These are phyloP conservation scores for Hydrangea macrophylla DNA, from an alignment of 148 eudicot species.

Conservation along the genomic window DNA sequence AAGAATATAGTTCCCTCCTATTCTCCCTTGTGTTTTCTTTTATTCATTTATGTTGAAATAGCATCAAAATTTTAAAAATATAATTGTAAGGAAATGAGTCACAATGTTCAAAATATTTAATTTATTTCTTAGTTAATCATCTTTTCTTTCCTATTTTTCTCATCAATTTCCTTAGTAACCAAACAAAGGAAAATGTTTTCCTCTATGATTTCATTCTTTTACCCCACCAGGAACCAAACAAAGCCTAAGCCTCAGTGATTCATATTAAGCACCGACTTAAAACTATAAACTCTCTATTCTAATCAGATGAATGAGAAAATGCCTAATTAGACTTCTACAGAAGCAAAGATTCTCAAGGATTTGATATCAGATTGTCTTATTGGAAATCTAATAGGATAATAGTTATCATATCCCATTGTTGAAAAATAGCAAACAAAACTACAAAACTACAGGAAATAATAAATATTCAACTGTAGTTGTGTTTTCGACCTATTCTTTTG, in stretches of 20 bases:
- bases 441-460: conserved; percentile 8
- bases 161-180: too few relatives aligned
- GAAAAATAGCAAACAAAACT: background rate
- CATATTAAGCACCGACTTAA: background rate
- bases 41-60: too few relatives aligned
- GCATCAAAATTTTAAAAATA: too few relatives aligned
- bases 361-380: background rate
- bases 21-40: too few relatives aligned
- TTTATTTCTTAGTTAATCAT: too few relatives aligned
- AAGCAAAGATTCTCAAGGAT: background rate
- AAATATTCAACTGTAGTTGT: background rate
- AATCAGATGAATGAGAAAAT: conserved; percentile 6
- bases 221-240: too few relatives aligned
- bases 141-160: too few relatives aligned
- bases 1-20: too few relatives aligned
- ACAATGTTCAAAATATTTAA: too few relatives aligned
- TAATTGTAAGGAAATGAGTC: too few relatives aligned
- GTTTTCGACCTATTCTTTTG: background rate
- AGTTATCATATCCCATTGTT: background rate
- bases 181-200: too few relatives aligned
- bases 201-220: too few relatives aligned
- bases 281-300: background rate
- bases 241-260: background rate
- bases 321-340: background rate
- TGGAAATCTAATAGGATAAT: background rate